These are phyloP conservation scores for Colletotrichum australisinense DNA, from an alignment of 2,329 filamentous ascomycete genomes.

Conservation along the genomic window DNA sequence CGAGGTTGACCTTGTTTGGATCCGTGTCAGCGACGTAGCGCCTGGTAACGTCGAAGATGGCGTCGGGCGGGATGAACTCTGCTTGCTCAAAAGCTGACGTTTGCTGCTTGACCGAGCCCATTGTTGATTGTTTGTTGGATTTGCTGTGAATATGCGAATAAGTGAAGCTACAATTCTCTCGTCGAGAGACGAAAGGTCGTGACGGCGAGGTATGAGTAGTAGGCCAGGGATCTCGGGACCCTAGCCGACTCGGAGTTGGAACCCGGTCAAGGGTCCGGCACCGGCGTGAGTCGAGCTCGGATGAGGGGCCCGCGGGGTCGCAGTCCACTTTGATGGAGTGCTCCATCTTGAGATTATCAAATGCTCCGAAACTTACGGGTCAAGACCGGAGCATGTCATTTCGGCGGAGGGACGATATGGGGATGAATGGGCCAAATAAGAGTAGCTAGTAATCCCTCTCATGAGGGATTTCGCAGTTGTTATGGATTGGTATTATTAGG, in stretches of 20 bases:
- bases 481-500: no score
- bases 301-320: constrained; percentile 23
- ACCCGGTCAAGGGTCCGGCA: constrained; percentile 24
- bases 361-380: constrained; percentile 18
- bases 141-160: background rate
- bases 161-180: no score
- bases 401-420: background rate
- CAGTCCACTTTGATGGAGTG: constrained; percentile 8
- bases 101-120: constrained; percentile 25
- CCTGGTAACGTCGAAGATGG: constrained; percentile 49
- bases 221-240: constrained; percentile 11
- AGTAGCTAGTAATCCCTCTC: background rate
- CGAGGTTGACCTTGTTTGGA: constrained; percentile 51
- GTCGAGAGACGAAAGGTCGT: background rate
- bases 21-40: constrained; percentile 44
- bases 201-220: background rate
- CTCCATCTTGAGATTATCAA: constrained; percentile 5
- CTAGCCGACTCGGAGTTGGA: constrained; percentile 25
- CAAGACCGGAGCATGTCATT: background rate
- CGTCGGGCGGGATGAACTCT: constrained; percentile 43
- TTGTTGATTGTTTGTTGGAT: background rate
- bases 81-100: constrained; percentile 38
- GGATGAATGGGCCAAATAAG: constrained; percentile 7
- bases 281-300: constrained; percentile 20
- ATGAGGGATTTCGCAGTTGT: background rate